Evolutionary conservation across 106 monocot genomes (phyloP).

Genomic region (Apostasia shenzhenica): DNA sequence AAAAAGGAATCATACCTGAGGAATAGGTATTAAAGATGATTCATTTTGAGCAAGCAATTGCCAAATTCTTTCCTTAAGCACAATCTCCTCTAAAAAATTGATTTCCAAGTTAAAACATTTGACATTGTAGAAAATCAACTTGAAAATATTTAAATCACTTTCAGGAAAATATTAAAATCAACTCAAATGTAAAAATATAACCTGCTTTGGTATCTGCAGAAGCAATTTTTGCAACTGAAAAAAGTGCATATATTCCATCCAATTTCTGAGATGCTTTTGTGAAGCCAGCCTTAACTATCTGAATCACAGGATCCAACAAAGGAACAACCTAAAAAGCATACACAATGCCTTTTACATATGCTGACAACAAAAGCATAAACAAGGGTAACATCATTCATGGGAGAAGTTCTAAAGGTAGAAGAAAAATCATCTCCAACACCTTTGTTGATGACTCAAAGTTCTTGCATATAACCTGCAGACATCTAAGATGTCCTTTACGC

Average conservation of each 20-base stretch:
- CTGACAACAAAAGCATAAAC: neutral
- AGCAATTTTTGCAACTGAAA: slow-evolving; percentile 52
- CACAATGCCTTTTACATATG: too few species aligned
- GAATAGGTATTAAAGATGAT: slow-evolving; percentile 47
- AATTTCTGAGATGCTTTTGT: slow-evolving; percentile 80
- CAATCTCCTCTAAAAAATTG: slow-evolving; percentile 50
- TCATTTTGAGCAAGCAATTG: slow-evolving; percentile 76
- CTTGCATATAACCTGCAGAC: slow-evolving; percentile 60
- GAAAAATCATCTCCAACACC: slow-evolving; percentile 25
- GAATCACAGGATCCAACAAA: slow-evolving; percentile 67
- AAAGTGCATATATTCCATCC: slow-evolving; percentile 95
- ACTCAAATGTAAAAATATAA: slow-evolving; percentile 6
- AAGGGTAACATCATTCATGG: neutral
- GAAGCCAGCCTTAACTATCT: slow-evolving; percentile 75
- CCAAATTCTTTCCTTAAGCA: slow-evolving; percentile 89
- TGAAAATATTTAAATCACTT: neutral
- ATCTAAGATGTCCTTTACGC: slow-evolving; percentile 81
- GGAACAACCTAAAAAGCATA: slow-evolving; percentile 41
- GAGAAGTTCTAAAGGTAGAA: neutral
- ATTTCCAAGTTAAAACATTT: slow-evolving; percentile 2
- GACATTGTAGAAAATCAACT: neutral
- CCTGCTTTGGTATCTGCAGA: slow-evolving; percentile 72
- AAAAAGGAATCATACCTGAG: slow-evolving; percentile 34
- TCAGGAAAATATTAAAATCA: neutral
- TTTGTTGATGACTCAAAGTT: slow-evolving; percentile 50